phyloP scores from a whole-genome alignment of 306 rosid genomes.

The Corylus avellana region DNA sequence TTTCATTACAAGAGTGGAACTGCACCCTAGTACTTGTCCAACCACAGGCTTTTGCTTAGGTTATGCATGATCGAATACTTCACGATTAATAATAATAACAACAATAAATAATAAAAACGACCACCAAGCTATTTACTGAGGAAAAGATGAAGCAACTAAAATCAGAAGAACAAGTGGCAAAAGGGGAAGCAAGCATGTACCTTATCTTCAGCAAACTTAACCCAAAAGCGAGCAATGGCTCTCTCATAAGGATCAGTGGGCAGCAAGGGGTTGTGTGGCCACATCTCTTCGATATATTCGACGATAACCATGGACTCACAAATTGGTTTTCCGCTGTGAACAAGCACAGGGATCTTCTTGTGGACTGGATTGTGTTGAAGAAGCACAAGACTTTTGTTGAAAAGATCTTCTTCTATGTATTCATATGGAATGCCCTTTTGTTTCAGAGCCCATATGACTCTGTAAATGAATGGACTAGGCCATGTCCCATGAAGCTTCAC shows the following conservation, averaged over 20 bases:
- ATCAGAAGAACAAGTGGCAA: too few relatives aligned
- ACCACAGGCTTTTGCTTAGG: too few relatives aligned
- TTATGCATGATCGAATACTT: too few relatives aligned
- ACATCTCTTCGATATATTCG: slow-evolving; percentile 50
- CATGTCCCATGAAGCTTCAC: slow-evolving; percentile 51
- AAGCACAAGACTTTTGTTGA: slow-evolving; percentile 44
- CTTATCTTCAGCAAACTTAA: slow-evolving; percentile 34
- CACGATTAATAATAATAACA: too few relatives aligned
- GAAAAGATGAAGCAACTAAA: too few relatives aligned
- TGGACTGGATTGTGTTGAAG: slow-evolving; percentile 48
- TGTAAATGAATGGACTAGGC: slow-evolving; percentile 46
- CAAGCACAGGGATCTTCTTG: slow-evolving; percentile 54
- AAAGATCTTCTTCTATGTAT: slow-evolving; percentile 51
- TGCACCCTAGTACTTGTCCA: too few relatives aligned
- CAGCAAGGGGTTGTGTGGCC: slow-evolving; percentile 47
- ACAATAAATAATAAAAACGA: too few relatives aligned
- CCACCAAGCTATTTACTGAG: too few relatives aligned
- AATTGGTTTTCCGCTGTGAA: slow-evolving; percentile 52
- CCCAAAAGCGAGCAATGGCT: slow-evolving; percentile 57
- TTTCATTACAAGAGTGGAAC: too few relatives aligned
- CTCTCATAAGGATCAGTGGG: slow-evolving; percentile 43
- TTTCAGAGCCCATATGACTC: slow-evolving; percentile 53
- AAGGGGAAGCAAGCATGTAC: slow-evolving; percentile 2
- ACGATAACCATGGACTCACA: slow-evolving; percentile 54
- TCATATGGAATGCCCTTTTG: slow-evolving; percentile 53